Conservation (phyloP, 176 grass and related monocot species). For the Paspalum notatum region DNA sequence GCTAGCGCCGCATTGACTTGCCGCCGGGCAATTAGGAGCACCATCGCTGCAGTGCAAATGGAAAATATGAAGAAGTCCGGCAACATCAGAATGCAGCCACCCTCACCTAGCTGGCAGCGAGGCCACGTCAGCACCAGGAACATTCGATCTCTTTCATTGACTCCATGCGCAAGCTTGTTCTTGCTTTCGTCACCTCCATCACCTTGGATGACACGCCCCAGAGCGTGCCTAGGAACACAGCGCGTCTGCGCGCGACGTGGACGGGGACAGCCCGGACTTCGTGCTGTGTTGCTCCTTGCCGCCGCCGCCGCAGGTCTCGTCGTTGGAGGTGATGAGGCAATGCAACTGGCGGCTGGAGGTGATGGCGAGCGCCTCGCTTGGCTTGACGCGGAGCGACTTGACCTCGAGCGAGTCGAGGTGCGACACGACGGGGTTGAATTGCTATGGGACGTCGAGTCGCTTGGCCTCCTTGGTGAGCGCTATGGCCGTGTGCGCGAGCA, state of each 20-base stretch:
- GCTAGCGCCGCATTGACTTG: too few relatives aligned
- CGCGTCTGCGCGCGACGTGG: constrained; percentile 56
- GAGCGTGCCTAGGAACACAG: constrained; percentile 63
- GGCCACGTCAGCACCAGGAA: too few relatives aligned
- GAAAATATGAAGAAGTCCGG: too few relatives aligned
- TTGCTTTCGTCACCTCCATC: constrained; percentile 73
- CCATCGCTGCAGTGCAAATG: too few relatives aligned
- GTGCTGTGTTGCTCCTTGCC: too few relatives aligned
- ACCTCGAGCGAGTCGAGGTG: constrained; percentile 62
- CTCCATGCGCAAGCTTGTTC: too few relatives aligned
- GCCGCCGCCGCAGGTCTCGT: background rate
- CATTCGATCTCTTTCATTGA: too few relatives aligned
- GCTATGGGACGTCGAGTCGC: constrained; percentile 87
- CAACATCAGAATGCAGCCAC: too few relatives aligned
- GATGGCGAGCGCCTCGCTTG: constrained; percentile 83
- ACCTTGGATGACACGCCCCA: constrained; percentile 70
- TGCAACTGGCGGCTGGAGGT: constrained; percentile 77
- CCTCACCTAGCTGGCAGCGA: too few relatives aligned
- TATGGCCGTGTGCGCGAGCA: too few relatives aligned
- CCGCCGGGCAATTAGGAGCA: too few relatives aligned
- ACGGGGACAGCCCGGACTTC: constrained; percentile 34
- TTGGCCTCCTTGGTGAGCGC: too few relatives aligned
- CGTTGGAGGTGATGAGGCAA: constrained; percentile 55
- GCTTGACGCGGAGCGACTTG: constrained; percentile 77
- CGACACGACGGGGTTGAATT: constrained; percentile 74